phyloP scores from a whole-genome alignment of 495 filamentous ascomycete genomes.

The Chlorociboria aeruginascens region DNA sequence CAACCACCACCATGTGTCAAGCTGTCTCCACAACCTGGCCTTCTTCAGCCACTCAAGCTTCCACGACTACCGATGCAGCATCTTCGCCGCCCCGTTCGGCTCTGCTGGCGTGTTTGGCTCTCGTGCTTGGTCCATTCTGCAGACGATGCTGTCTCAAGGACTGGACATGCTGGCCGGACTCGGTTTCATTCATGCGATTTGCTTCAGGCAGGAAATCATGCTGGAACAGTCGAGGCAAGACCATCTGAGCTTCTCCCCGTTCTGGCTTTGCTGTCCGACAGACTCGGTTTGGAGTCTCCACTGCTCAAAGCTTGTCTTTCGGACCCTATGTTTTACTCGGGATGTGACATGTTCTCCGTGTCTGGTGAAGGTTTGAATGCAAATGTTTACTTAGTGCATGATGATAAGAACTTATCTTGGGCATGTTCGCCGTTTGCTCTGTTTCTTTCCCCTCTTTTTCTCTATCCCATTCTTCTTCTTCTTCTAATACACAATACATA shows the following conservation, averaged over 20 bases:
- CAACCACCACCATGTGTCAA: background rate
- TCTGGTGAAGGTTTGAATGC: background rate
- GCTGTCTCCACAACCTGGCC: background rate
- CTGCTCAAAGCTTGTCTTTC: constrained; percentile 6
- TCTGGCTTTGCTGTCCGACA: constrained; percentile 4
- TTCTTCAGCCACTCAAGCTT: background rate
- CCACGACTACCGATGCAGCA: too few relatives aligned
- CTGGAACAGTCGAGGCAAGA: background rate
- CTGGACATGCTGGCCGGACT: background rate
- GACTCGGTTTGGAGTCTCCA: constrained; percentile 3
- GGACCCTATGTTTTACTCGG: constrained; percentile 9
- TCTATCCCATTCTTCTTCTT: constrained; percentile 12
- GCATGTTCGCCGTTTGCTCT: constrained; percentile 4
- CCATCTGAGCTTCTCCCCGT: constrained; percentile 5
- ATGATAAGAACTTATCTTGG: background rate
- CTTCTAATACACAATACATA: constrained; percentile 22
- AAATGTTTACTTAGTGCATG: too few relatives aligned
- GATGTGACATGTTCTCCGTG: constrained; percentile 5
- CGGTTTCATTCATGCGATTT: constrained; percentile 15
- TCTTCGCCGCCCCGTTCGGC: background rate
- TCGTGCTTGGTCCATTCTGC: background rate
- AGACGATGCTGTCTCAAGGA: constrained; percentile 10
- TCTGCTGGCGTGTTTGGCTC: background rate
- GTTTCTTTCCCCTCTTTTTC: constrained; percentile 3
- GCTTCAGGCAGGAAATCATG: background rate